Percentiles rank a stretch among this genome's conserved stretches.
These are phyloP conservation scores for Phytophthora meadii DNA, from an alignment of 352 stramenopile species.

Conservation along the genomic window DNA sequence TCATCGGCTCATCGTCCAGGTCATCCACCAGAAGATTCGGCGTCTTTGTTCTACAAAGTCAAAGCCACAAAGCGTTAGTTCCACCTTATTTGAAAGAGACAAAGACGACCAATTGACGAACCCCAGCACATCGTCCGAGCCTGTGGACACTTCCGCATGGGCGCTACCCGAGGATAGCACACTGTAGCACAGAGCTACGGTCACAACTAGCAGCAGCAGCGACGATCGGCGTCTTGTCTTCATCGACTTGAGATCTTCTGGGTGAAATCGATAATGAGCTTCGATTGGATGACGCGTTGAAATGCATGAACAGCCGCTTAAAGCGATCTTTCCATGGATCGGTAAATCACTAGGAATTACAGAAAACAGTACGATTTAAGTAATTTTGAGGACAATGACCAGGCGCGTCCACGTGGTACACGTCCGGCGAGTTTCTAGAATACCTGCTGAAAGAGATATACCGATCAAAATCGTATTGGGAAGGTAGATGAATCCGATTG, in stretches of 20 bases:
- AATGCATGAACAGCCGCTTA: constrained; percentile 10
- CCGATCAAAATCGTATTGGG: constrained; percentile 4
- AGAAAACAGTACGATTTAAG: neutral
- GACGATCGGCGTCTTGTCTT: constrained; percentile 21
- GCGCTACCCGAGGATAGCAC: constrained; percentile 24
- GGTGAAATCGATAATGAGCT: constrained; percentile 33
- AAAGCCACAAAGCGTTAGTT: constrained; percentile 3
- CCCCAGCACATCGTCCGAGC: constrained; percentile 48
- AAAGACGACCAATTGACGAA: constrained; percentile 22
- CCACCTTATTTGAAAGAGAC: neutral
- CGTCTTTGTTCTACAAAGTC: constrained; percentile 37
- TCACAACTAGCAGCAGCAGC: constrained; percentile 49
- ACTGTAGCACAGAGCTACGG: constrained; percentile 45
- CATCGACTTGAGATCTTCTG: constrained; percentile 20
- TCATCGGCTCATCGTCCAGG: constrained; percentile 48
- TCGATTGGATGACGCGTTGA: constrained; percentile 9
- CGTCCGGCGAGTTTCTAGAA: constrained; percentile 38
- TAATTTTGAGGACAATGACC: neutral
- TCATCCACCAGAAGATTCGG: constrained; percentile 53
- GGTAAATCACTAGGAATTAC: constrained; percentile 12
- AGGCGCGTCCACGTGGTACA: constrained; percentile 16
- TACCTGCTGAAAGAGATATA: constrained; percentile 5
- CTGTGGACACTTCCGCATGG: constrained; percentile 46
- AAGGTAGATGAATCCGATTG: constrained; percentile 10
- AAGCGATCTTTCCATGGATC: constrained; percentile 37